phyloP scores from a whole-genome alignment of 257 asterid genomes.

The Capsicum pubescens region DNA sequence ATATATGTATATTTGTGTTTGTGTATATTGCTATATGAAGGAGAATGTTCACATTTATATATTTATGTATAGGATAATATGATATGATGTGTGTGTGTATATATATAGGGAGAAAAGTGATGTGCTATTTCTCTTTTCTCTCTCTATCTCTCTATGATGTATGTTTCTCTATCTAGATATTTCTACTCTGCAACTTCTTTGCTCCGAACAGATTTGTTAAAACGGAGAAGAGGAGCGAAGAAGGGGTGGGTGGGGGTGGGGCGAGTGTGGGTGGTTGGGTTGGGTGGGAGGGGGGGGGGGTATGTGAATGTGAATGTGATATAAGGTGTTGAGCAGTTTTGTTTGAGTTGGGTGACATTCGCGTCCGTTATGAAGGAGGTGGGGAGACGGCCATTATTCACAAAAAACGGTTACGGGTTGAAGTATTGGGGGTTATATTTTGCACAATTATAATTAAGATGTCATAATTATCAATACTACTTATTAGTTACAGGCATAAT shows the following conservation, averaged over 20 bases:
- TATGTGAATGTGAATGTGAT: slow-evolving; percentile 18
- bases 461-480: no score
- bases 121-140: not conserved
- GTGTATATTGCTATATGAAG: not conserved
- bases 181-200: slow-evolving; percentile 20
- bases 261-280: no score
- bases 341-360: slow-evolving; percentile 17
- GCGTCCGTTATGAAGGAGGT: slow-evolving; percentile 27
- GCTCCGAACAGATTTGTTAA: slow-evolving; percentile 16
- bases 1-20: not conserved
- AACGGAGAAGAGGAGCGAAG: slow-evolving; percentile 21
- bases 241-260: not conserved
- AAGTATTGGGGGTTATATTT: not conserved
- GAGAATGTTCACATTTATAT: not conserved
- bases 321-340: slow-evolving; percentile 25
- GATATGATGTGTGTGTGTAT: not conserved
- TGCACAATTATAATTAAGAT: not conserved
- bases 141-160: slow-evolving; percentile 13
- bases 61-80: not conserved
- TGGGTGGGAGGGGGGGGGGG: no score
- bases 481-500: no score
- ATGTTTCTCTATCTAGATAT: slow-evolving; percentile 1
- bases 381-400: slow-evolving; percentile 8
- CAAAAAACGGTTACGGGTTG: slow-evolving; percentile 14
- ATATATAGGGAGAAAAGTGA: slow-evolving; percentile 21